Evolutionary conservation across 1,284 basidiomycete species (phyloP), one percentile per base, ranked within the genome.

Genomic region (Cryptococcus neoformans): DNA sequence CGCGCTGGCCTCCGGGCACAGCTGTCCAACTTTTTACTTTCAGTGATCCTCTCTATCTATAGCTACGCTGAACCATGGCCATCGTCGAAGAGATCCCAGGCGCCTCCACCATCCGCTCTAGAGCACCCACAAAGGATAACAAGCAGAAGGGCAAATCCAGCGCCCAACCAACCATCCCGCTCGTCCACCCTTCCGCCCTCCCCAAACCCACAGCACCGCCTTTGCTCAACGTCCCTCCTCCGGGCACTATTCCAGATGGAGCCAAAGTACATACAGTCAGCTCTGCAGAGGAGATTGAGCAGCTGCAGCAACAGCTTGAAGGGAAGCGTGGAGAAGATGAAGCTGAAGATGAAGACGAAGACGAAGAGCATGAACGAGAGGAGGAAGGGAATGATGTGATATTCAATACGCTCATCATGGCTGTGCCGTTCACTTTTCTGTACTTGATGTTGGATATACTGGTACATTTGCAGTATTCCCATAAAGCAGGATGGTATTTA

Each of bases 381-480:
- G 53, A 8, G 62, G 60, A 12, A 55, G 49, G 53, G 48, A 63
- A 65, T 58, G 76, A 78, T 59, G 75, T 76, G 57, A 60, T 75
- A n/a, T 77, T 78, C 52, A 71, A 73, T 53, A 62, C 68, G 11
- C 56, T 73, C 57, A 65, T 77, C 45, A 60, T 71, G 17, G 66
- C 72, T n/a, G 67, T 78, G 28, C 76, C 76, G 9, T 75, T 76
- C 50, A 59, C 63, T 6, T 73, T 73, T 42, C 62, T 78, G 12
- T 78, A 69, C 51, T 59, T 78, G 36, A 56, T 78, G 53, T 63
- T 78, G 12, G 72, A 77, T 54, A 71, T 78, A 68, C 54, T 75
- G 28, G 68, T 72, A 1, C 68, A 74, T 56, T 57, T 70, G 46
- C 70, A 73, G 52, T 75, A 72, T 56, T 57, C 55, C 28, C 66